Evolutionary conservation across 1,284 basidiomycete species (phyloP).

Genomic region (Papiliotrema nemorosa): DNA sequence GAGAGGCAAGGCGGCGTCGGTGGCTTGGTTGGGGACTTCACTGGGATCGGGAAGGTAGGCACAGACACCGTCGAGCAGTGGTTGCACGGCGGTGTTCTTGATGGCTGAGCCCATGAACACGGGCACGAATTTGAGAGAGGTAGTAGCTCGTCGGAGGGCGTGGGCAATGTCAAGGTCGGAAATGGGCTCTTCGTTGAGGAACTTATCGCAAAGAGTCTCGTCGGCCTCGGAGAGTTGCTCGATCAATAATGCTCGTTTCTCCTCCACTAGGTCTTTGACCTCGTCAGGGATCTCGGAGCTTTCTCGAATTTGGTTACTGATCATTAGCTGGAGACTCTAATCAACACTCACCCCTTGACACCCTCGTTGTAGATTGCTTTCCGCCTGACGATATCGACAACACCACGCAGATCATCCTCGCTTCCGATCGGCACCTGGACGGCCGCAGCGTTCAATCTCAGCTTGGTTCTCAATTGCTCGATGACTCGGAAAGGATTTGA

Average conservation of each 20-base stretch:
- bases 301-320: constrained; percentile 73
- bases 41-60: constrained; percentile 90
- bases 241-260: constrained; percentile 85
- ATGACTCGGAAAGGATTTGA: constrained; percentile 97
- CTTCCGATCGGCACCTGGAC: constrained; percentile 93
- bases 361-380: constrained; percentile 94
- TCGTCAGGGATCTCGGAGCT: constrained; percentile 83
- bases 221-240: constrained; percentile 96
- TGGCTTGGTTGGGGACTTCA: constrained; percentile 74
- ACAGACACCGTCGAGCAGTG: constrained; percentile 90
- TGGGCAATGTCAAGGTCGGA: constrained; percentile 68
- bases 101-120: constrained; percentile 97
- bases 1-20: constrained; percentile 71
- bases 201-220: constrained; percentile 86
- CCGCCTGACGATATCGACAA: constrained; percentile 93
- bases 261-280: constrained; percentile 66
- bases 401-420: constrained; percentile 82
- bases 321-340: not conserved
- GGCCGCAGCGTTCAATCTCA: constrained; percentile 89
- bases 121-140: constrained; percentile 85
- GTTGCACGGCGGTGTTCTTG: constrained; percentile 96
- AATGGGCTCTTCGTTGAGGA: constrained; percentile 80
- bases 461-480: constrained; percentile 84
- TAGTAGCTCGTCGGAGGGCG: constrained; percentile 86
- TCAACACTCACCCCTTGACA: constrained; percentile 75